Evolutionary conservation across 2,329 filamentous ascomycete species (phyloP).

Genomic region (Nigrograna mackinnonii): DNA sequence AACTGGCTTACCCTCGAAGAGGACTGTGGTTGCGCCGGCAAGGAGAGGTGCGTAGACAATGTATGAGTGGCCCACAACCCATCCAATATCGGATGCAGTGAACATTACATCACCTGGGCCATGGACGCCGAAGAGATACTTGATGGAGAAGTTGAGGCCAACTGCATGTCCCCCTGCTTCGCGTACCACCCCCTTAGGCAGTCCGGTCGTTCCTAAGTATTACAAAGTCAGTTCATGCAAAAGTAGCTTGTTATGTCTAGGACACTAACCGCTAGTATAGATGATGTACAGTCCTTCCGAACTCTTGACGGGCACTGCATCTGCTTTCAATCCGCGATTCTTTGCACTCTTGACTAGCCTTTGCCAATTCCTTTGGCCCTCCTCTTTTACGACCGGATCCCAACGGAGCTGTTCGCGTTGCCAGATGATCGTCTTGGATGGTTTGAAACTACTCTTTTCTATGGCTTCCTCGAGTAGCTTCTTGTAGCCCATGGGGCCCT

Average conservation of each 20-base stretch:
- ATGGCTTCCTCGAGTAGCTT: slow-evolving; percentile 77
- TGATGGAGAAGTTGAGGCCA: slow-evolving; percentile 78
- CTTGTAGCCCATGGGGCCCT: slow-evolving; percentile 75
- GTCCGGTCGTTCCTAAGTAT: slow-evolving; percentile 67
- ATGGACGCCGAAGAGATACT: slow-evolving; percentile 79
- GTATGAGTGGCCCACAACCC: slow-evolving; percentile 78
- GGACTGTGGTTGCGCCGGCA: slow-evolving; percentile 79
- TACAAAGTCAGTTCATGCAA: not conserved
- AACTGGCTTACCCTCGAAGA: slow-evolving; percentile 94
- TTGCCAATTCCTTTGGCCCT: slow-evolving; percentile 80
- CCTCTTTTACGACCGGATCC: slow-evolving; percentile 68
- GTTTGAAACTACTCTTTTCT: slow-evolving; percentile 69
- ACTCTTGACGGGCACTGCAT: slow-evolving; percentile 76
- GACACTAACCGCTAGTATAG: slow-evolving; percentile 68
- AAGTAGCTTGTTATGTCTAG: not conserved
- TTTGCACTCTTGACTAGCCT: slow-evolving; percentile 71
- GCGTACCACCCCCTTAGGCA: slow-evolving; percentile 81
- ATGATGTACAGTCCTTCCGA: slow-evolving; percentile 87
- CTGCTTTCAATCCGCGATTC: slow-evolving; percentile 68
- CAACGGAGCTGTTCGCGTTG: slow-evolving; percentile 78
- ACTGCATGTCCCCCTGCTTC: slow-evolving; percentile 88
- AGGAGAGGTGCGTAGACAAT: slow-evolving; percentile 89
- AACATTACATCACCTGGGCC: slow-evolving; percentile 84
- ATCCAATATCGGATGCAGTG: slow-evolving; percentile 85
- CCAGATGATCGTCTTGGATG: slow-evolving; percentile 76